A percentile compares a stretch with the other conserved stretches of the same genome.
These are phyloP conservation scores for Eleusine coracana DNA, from an alignment of 176 grass and related monocot genomes.

Conservation along the genomic window DNA sequence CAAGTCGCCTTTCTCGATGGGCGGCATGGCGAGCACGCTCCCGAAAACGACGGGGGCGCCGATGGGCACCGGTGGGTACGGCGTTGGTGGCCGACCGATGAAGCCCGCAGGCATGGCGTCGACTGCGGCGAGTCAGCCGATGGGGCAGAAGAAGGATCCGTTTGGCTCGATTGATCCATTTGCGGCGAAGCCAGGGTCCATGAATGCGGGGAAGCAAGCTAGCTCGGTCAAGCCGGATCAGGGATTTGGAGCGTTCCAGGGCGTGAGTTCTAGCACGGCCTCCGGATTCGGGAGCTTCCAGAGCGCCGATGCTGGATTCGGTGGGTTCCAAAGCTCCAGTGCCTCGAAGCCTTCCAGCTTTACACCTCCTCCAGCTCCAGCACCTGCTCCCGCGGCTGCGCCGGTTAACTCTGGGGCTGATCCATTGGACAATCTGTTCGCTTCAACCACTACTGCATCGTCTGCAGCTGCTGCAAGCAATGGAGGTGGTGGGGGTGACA, in stretches of 20 bases:
- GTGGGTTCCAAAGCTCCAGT: constrained; percentile 50
- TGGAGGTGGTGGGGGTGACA: constrained; percentile 41
- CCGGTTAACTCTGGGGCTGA: constrained; percentile 41
- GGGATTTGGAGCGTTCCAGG: constrained; percentile 62
- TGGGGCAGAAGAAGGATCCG: constrained; percentile 70
- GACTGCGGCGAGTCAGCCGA: constrained; percentile 39
- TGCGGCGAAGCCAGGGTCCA: constrained; percentile 52
- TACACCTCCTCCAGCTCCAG: constrained; percentile 50
- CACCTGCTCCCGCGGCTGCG: constrained; percentile 37
- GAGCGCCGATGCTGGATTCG: constrained; percentile 42
- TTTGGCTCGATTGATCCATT: constrained; percentile 84
- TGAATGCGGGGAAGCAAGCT: constrained; percentile 42
- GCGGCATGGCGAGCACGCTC: constrained; percentile 71
- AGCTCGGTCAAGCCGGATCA: constrained; percentile 48
- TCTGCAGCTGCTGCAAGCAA: constrained; percentile 40
- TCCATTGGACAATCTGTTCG: constrained; percentile 77
- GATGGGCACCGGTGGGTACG: constrained; percentile 41
- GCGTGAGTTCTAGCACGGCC: constrained; percentile 29
- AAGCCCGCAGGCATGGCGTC: constrained; percentile 58
- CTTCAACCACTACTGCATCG: constrained; percentile 58
- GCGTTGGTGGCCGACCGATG: constrained; percentile 58
- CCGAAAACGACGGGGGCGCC: constrained; percentile 56
- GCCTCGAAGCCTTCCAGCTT: constrained; percentile 46
- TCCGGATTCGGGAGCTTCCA: constrained; percentile 59
- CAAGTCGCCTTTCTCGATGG: constrained; percentile 65